Percentiles rank a stretch among this genome's conserved stretches.
These are phyloP conservation scores for Naganishia sp. DNA, from an alignment of 1,284 basidiomycete species.

Conservation along the genomic window DNA sequence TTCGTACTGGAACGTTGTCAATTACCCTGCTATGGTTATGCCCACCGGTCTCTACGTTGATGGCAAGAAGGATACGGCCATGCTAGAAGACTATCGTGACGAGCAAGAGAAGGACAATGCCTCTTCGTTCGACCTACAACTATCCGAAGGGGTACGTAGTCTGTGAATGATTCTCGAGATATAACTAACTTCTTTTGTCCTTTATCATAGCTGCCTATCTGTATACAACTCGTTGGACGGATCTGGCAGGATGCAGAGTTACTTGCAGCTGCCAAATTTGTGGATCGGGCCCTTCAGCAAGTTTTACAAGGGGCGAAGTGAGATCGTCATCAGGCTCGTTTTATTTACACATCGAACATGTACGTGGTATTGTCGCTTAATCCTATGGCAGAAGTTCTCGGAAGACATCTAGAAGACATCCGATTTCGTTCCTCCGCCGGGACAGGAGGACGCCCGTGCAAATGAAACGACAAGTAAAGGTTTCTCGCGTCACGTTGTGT, in stretches of 20 bases:
- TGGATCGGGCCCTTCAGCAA: slow-evolving; percentile 21
- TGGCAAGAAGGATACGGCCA: slow-evolving; percentile 43
- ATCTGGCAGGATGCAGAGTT: slow-evolving; percentile 36
- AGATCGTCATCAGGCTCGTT: too few relatives aligned
- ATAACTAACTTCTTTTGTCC: background rate
- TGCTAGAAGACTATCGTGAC: slow-evolving; percentile 30
- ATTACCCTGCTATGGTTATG: slow-evolving; percentile 67
- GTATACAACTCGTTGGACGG: slow-evolving; percentile 37
- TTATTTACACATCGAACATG: too few relatives aligned
- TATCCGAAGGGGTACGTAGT: slow-evolving; percentile 30
- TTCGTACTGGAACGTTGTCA: slow-evolving; percentile 66
- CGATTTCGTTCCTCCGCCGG: too few relatives aligned
- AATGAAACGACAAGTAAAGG: too few relatives aligned
- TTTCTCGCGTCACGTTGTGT: too few relatives aligned
- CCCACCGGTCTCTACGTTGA: slow-evolving; percentile 67
- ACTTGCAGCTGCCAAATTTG: slow-evolving; percentile 29
- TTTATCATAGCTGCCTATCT: slow-evolving; percentile 31
- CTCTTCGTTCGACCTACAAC: slow-evolving; percentile 1
- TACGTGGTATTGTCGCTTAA: too few relatives aligned
- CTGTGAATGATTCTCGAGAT: slow-evolving; percentile 15
- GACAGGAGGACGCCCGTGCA: too few relatives aligned
- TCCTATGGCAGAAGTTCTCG: too few relatives aligned
- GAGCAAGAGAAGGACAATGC: slow-evolving; percentile 41
- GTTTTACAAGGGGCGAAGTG: too few relatives aligned
- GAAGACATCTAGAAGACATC: too few relatives aligned